Base-by-base conservation (phyloP, 2,329 filamentous ascomycete species). In the Ophiostoma himal-ulmi region DNA sequence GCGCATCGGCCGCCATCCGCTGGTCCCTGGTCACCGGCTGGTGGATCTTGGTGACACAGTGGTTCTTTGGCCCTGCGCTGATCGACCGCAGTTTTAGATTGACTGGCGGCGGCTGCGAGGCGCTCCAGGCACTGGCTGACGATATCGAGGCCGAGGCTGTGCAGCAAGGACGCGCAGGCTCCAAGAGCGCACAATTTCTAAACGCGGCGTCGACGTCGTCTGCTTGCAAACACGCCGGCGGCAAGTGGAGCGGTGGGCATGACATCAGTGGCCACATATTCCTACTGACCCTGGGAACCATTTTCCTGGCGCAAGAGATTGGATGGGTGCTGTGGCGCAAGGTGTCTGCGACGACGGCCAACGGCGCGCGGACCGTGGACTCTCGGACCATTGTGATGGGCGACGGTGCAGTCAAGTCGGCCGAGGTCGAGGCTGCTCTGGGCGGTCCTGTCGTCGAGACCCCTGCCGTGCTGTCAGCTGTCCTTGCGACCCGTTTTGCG, bases 181-280 rank as follows among this genome's bases (percentile, higher is more conserved):
- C 48, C 41, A 36, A 44, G 41, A 30, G 37, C 57, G 44, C 13
- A 20, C 67, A 65, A 5, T 34, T 60, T 7, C 66, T 71, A 3
- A 22, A 65, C 2, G 80, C 81, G n/a, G 80, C 84, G 68, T 82
- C 89, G 72, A 94, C 91, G 0, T 89, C 90, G 0, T 88, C 90
- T 5, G 91, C 92, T 62, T 99, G 95, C 78, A 95, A 92, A 81
- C 84, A 89, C 3, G 87, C 88, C 0, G 94, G 94, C 7, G 94
- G 95, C 0, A 82, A 84, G 70, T 99, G 95, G 95, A 87, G 83
- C 71, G 95, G 95, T n/a, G 95, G 95, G 0, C 93, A 98, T 80
- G 95, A 99, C 79, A 94, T 99, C 75, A 95, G 91, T 72, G 95
- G 95, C 0, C 95, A 98, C 80, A 93, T 97, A 4, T 97, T 99